These are phyloP conservation scores for Rhododendron ferrugineum DNA, from an alignment of 148 eudicot genomes.

Conservation along the genomic window DNA sequence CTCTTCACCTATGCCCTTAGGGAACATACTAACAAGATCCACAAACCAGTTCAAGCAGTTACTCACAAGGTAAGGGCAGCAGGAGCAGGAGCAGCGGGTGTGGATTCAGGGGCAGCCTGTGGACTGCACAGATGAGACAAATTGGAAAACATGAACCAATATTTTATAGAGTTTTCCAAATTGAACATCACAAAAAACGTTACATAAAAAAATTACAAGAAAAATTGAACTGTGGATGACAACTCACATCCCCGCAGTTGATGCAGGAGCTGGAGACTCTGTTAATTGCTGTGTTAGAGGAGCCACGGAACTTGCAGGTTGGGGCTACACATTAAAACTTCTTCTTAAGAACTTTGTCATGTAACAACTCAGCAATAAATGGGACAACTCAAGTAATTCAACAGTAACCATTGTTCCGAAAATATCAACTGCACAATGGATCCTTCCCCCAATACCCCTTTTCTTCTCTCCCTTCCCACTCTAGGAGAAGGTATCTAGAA, in stretches of 20 bases:
- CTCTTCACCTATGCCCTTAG: background rate
- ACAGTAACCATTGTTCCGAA: background rate
- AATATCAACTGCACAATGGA: background rate
- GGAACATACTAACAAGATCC: background rate
- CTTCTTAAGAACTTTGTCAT: background rate
- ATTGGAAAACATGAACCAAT: slow-evolving; percentile 1
- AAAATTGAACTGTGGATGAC: background rate
- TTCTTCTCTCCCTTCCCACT: background rate
- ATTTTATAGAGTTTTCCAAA: background rate
- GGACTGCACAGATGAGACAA: slow-evolving; percentile 25
- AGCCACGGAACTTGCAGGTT: slow-evolving; percentile 31
- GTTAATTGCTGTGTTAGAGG: slow-evolving; percentile 27
- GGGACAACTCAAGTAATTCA: background rate
- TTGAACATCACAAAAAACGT: background rate
- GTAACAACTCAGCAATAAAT: slow-evolving; percentile 2
- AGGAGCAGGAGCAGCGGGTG: slow-evolving; percentile 27
- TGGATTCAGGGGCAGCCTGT: slow-evolving; percentile 28
- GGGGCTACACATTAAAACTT: slow-evolving; percentile 29
- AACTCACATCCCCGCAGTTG: slow-evolving; percentile 39
- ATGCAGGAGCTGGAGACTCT: slow-evolving; percentile 37
- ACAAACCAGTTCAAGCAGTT: background rate
- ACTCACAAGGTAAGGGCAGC: slow-evolving; percentile 44
- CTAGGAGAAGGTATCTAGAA: background rate
- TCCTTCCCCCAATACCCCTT: background rate
- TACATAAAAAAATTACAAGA: background rate